Base-by-base conservation (phyloP, 192 early-diverging fungal genomes). In the Podochytrium sp. region DNA sequence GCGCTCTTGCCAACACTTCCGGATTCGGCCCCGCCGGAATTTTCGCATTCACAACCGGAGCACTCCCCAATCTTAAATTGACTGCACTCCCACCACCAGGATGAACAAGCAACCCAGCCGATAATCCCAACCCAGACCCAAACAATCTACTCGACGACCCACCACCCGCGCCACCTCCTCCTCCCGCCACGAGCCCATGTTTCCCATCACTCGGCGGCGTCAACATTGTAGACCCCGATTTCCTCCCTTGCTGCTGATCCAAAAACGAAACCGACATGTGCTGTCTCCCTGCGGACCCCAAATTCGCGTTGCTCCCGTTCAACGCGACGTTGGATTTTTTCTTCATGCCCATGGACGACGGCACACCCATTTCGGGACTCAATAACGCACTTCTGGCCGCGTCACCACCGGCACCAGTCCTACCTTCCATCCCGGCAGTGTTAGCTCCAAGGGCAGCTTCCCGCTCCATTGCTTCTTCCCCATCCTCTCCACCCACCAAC, bases 21-120 rank as follows among this genome's bases (percentile, higher is more conserved):
- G 20, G 38, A 34, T 75, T 75, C n/a, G 73, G 73, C 23, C 61
- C 61, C 6, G 62, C 55, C 16, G 73, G 69, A 16, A 33, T 23
- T 41, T 71, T 71, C n/a, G 56, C 69, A 71, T 71, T 71, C 33
- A 69, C 67, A 1, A 41, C 37, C 20, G 43, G 7, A 12, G 43
- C 20, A 47, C 43, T 47, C n/a, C n/a, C n/a, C n/a, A 47, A 47
- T 20, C 43, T 47, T 47, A 20, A 10, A 10, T 47, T 47, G 43
- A 47, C 43, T 16, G 43, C n/a, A 20, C 43, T 16, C 43, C 43
- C 43, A 20, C n/a, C n/a, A n/a, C n/a, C n/a, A n/a, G n/a, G n/a
- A 16, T 47, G n/a, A 20, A 20, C 43, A 47, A 47, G 12, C n/a
- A 10, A 47, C 43, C 43, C 43, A 47, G n/a, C 43, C 43, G 12